These are phyloP conservation scores for Lachancea mirantina DNA, from an alignment of 805 yeast species.

Conservation along the genomic window DNA sequence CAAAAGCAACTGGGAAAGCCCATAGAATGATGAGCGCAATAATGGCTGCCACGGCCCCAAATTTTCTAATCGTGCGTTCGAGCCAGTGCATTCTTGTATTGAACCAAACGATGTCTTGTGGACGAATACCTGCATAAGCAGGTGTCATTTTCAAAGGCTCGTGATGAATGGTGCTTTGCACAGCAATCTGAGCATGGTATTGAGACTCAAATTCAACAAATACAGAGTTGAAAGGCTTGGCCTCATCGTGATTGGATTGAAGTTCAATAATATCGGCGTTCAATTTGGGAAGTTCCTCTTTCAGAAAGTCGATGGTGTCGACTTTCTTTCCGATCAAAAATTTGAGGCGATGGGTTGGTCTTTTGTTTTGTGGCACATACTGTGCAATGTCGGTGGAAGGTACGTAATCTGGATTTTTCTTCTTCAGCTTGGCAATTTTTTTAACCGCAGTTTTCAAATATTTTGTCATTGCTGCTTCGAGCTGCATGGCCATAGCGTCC, in stretches of 20 bases:
- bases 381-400: conserved; percentile 42
- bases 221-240: conserved; percentile 67
- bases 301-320: conserved; percentile 54
- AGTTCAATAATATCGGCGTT: conserved; percentile 49
- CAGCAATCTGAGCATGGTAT: conserved; percentile 67
- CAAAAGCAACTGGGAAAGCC: conserved; percentile 76
- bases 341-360: conserved; percentile 51
- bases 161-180: conserved; percentile 57
- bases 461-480: conserved; percentile 61
- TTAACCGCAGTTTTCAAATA: conserved; percentile 59
- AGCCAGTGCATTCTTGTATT: conserved; percentile 76
- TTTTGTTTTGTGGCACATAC: conserved; percentile 57
- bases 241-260: conserved; percentile 43
- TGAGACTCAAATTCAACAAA: conserved; percentile 75
- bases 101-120: conserved; percentile 58
- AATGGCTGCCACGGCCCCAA: conserved; percentile 47
- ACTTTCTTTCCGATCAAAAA: conserved; percentile 48
- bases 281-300: conserved; percentile 48
- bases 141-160: conserved; percentile 58
- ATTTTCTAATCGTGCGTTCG: conserved; percentile 54
- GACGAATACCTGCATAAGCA: conserved; percentile 54
- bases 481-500: conserved; percentile 45
- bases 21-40: conserved; percentile 53
- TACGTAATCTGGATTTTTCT: conserved; percentile 47
- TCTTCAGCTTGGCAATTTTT: conserved; percentile 51